A percentile compares a stretch with the other conserved stretches of the same genome.
Conservation (phyloP, 2,329 filamentous ascomycete species). For the Cylindrodendrum hubeiense region DNA sequence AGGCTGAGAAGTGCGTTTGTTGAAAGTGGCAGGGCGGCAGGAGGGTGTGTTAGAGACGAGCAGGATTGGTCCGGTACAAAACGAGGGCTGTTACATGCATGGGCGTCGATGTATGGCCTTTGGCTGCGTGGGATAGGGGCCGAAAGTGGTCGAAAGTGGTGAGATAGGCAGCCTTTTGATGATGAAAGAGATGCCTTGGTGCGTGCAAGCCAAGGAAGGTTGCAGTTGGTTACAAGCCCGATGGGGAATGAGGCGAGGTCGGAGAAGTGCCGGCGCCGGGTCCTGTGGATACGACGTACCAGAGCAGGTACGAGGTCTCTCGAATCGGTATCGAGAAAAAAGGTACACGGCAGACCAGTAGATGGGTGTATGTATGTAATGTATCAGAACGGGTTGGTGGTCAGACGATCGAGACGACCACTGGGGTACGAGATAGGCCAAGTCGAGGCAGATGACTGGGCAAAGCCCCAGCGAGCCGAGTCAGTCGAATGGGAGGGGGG, state of each 20-base stretch:
- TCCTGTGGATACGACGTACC: conserved; percentile 32
- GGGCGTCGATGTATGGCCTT: conserved; percentile 23
- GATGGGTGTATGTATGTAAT: conserved; percentile 27
- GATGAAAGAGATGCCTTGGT: conserved; percentile 26
- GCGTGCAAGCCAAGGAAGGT: conserved; percentile 33
- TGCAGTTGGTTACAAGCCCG: conserved; percentile 34
- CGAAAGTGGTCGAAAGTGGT: conserved; percentile 10
- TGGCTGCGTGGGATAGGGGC: conserved; percentile 18
- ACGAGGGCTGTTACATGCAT: conserved; percentile 36
- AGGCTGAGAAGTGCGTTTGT: conserved; percentile 11
- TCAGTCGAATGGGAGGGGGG: conserved; percentile 35
- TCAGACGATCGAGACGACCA: conserved; percentile 35
- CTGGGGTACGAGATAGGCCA: conserved; percentile 34
- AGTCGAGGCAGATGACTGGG: conserved; percentile 38
- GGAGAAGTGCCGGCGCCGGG: conserved; percentile 39
- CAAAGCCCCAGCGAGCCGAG: conserved; percentile 33
- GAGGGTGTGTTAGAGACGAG: conserved; percentile 24
- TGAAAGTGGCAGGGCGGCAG: conserved; percentile 5
- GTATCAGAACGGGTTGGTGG: conserved; percentile 31
- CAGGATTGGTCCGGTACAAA: conserved; percentile 33
- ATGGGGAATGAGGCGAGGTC: conserved; percentile 40
- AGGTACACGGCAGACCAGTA: conserved; percentile 21
- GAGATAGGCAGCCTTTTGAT: conserved; percentile 19
- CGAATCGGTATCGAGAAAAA: conserved; percentile 15
- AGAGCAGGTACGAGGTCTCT: conserved; percentile 15